These are phyloP conservation scores for Xylaria sp. DNA, from an alignment of 2,329 filamentous ascomycete genomes.

Conservation along the genomic window DNA sequence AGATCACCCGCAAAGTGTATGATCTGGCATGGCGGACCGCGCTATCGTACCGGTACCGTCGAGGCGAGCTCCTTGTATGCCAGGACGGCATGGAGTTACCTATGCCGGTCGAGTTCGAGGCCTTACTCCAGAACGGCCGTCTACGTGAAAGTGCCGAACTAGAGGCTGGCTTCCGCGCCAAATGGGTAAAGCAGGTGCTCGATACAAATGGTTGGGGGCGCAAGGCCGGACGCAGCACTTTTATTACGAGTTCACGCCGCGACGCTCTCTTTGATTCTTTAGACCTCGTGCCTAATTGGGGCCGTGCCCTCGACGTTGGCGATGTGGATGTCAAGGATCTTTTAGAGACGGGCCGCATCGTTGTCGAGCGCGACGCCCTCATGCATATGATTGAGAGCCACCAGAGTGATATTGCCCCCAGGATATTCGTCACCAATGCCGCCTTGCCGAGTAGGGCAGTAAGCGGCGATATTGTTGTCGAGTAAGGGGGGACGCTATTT, in stretches of 20 bases:
- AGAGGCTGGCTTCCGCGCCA: conserved; percentile 66
- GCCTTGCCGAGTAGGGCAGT: conserved; percentile 34
- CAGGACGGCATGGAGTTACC: conserved; percentile 79
- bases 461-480: conserved; percentile 46
- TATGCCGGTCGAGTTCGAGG: conserved; percentile 61
- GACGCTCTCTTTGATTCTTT: conserved; percentile 74
- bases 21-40: conserved; percentile 96
- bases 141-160: conserved; percentile 56
- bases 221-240: conserved; percentile 74
- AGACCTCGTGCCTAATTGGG: conserved; percentile 70
- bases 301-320: conserved; percentile 73
- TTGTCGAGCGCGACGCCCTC: conserved; percentile 86
- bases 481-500: conserved; percentile 34
- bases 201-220: conserved; percentile 75
- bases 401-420: conserved; percentile 70
- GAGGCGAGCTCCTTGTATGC: conserved; percentile 87
- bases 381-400: conserved; percentile 78
- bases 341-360: conserved; percentile 82
- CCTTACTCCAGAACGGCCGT: conserved; percentile 51
- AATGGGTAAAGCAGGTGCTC: conserved; percentile 75
- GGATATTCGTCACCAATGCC: conserved; percentile 57
- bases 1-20: conserved; percentile 88
- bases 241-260: conserved; percentile 73
- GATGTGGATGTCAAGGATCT: conserved; percentile 97
- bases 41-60: conserved; percentile 87